phyloP scores from a whole-genome alignment of 805 yeast genomes.

The Torulaspora franciscae region DNA sequence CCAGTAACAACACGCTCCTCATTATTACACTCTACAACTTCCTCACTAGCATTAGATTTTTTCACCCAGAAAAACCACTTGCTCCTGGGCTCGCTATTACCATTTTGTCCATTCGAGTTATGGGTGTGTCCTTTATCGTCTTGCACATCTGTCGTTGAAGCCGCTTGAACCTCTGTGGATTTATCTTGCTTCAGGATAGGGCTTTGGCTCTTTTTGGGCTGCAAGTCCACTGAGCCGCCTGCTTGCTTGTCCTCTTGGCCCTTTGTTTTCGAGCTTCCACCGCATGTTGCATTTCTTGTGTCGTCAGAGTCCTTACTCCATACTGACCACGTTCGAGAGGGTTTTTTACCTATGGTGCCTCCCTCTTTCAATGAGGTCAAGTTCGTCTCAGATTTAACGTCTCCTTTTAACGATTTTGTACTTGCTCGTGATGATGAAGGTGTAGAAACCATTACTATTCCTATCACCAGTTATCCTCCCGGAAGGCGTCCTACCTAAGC shows the following conservation, averaged over 20 bases:
- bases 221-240: not conserved
- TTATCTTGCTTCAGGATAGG: not conserved
- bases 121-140: not conserved
- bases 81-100: conserved; percentile 6
- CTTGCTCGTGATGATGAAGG: conserved; percentile 9
- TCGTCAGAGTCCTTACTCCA: conserved; percentile 9
- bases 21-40: conserved; percentile 1
- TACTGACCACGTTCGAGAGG: conserved; percentile 11
- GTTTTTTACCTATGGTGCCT: not conserved
- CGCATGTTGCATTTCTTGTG: conserved; percentile 1
- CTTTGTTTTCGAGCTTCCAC: conserved; percentile 1
- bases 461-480: not conserved
- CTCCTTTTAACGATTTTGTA: conserved; percentile 10
- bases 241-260: not conserved
- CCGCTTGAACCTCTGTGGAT: not conserved
- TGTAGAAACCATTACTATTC: conserved; percentile 5
- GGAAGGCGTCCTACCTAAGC: not conserved
- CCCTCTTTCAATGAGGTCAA: not conserved
- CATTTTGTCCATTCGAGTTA: not conserved
- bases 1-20: conserved; percentile 7
- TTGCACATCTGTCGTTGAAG: not conserved
- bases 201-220: conserved; percentile 6
- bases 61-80: conserved; percentile 28
- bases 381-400: conserved; percentile 4
- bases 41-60: conserved; percentile 4